Evolutionary conservation across 257 asterid species (phyloP).

Genomic region (Fraxinus anomala): DNA sequence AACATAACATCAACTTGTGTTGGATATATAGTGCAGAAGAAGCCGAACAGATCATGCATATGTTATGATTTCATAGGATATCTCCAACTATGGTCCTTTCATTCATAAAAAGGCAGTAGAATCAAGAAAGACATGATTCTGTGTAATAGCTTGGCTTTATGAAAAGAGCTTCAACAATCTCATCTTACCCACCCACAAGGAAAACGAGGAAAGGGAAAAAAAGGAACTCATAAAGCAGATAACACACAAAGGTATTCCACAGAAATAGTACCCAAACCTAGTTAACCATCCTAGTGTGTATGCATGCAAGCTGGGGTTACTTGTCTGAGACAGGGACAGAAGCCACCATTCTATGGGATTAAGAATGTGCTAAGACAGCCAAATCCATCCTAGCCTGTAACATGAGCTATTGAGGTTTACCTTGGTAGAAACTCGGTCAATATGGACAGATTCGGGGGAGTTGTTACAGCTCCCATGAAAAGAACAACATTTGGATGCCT

Average conservation of each 20-base stretch:
- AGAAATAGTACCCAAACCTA: background rate
- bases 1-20: slow-evolving; percentile 1
- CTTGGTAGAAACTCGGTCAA: slow-evolving; percentile 94
- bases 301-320: background rate
- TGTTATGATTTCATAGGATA: background rate
- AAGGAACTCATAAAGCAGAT: background rate
- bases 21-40: background rate
- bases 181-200: background rate
- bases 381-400: slow-evolving; percentile 8
- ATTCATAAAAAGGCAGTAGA: background rate
- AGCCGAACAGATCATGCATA: background rate
- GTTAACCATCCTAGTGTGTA: background rate
- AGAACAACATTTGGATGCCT: slow-evolving; percentile 98
- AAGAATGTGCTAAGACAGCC: slow-evolving; percentile 6
- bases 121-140: background rate
- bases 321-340: background rate
- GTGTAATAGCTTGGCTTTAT: background rate
- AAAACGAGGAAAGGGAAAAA: background rate
- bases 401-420: slow-evolving; percentile 36
- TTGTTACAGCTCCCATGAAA: slow-evolving; percentile 96
- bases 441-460: slow-evolving; percentile 92
- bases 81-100: background rate
- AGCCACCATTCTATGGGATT: background rate
- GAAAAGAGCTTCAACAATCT: background rate
- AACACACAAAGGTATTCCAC: background rate